These are phyloP conservation scores for Candida maesae DNA, from an alignment of 805 yeast genomes.

Conservation along the genomic window DNA sequence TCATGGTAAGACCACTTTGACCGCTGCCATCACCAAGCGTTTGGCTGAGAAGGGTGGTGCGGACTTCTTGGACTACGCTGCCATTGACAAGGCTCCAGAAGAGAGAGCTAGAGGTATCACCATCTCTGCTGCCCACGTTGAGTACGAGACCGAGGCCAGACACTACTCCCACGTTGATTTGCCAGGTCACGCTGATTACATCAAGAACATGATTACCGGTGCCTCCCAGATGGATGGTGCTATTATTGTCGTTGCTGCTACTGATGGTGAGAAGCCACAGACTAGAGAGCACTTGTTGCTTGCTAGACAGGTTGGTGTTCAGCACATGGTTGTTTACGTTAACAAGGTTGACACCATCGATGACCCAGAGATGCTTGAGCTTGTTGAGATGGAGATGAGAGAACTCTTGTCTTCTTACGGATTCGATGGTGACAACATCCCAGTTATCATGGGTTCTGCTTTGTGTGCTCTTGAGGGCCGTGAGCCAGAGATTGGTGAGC, in stretches of 20 bases:
- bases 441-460: slow-evolving; percentile 98
- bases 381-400: slow-evolving; percentile 99
- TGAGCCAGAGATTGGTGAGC: slow-evolving; percentile 86
- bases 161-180: slow-evolving; percentile 98
- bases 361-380: slow-evolving; percentile 98
- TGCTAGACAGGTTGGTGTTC: slow-evolving; percentile 99
- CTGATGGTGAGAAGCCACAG: slow-evolving; percentile 99
- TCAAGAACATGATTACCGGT: slow-evolving; percentile 99
- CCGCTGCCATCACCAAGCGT: slow-evolving; percentile 98
- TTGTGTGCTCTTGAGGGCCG: slow-evolving; percentile 89
- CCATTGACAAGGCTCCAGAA: slow-evolving; percentile 98
- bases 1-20: slow-evolving; percentile 97
- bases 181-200: slow-evolving; percentile 98
- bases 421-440: slow-evolving; percentile 97
- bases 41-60: slow-evolving; percentile 89
- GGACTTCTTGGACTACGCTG: slow-evolving; percentile 82
- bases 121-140: slow-evolving; percentile 96
- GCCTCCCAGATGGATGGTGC: slow-evolving; percentile 99
- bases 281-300: slow-evolving; percentile 97
- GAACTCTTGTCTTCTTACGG: slow-evolving; percentile 88
- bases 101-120: slow-evolving; percentile 99
- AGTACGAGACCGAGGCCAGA: slow-evolving; percentile 90
- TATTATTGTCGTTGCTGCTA: slow-evolving; percentile 97
- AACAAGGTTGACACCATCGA: slow-evolving; percentile 98
- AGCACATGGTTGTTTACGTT: slow-evolving; percentile 93